phyloP scores from a whole-genome alignment of 2,329 filamentous ascomycete genomes.

The Lachnellula occidentalis region DNA sequence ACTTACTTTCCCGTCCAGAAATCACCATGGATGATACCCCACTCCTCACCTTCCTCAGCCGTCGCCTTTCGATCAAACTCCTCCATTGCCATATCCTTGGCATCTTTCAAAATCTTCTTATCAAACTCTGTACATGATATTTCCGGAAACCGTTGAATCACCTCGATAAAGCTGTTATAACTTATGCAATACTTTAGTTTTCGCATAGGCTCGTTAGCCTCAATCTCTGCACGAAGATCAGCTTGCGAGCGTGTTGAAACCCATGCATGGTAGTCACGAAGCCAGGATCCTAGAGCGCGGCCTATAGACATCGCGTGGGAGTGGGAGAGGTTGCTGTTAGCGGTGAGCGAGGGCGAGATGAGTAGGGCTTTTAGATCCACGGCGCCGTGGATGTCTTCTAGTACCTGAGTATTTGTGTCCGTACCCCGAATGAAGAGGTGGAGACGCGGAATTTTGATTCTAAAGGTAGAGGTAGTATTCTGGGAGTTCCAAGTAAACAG shows the following conservation, averaged over 20 bases:
- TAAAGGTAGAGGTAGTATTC: conserved; percentile 18
- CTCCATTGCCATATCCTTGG: conserved; percentile 38
- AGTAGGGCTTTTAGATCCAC: conserved; percentile 44
- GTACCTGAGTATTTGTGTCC: conserved; percentile 44
- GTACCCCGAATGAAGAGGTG: conserved; percentile 41
- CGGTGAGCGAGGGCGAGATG: conserved; percentile 11
- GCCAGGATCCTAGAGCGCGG: conserved; percentile 46
- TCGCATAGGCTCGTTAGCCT: conserved; percentile 41
- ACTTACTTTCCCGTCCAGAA: conserved; percentile 55
- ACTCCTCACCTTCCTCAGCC: conserved; percentile 11
- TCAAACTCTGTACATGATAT: conserved; percentile 36
- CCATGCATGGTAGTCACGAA: conserved; percentile 37
- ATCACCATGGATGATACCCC: conserved; percentile 47
- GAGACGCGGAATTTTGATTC: conserved; percentile 42
- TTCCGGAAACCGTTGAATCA: conserved; percentile 37
- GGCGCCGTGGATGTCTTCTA: conserved; percentile 45
- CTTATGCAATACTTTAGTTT: conserved; percentile 47
- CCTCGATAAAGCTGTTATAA: conserved; percentile 37
- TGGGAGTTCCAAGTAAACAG: conserved; percentile 30
- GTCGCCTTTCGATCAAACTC: conserved; percentile 33
- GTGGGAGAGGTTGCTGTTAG: conserved; percentile 22
- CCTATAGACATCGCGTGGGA: conserved; percentile 36
- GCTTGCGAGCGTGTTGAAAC: conserved; percentile 9
- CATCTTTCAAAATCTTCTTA: conserved; percentile 39
- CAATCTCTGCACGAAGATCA: conserved; percentile 36